A percentile compares a stretch with the other conserved stretches of the same genome.
These are phyloP conservation scores for Pseudogymnoascus sp. DNA, from an alignment of 2,329 filamentous ascomycete species.

Conservation along the genomic window DNA sequence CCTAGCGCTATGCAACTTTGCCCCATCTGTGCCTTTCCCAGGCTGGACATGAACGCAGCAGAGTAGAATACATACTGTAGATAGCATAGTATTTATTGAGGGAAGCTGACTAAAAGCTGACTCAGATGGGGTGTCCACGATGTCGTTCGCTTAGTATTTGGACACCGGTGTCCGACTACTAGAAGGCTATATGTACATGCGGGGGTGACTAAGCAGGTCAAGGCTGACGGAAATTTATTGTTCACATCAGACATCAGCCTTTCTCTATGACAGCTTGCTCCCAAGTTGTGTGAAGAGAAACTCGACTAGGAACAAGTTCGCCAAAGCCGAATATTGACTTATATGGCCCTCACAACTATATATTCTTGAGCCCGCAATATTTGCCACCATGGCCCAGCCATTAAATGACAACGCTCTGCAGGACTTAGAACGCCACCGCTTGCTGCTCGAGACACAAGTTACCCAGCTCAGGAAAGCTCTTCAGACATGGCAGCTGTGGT, in stretches of 20 bases:
- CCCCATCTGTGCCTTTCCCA: neutral
- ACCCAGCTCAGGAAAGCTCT: constrained; percentile 66
- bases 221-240: constrained; percentile 10
- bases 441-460: constrained; percentile 68
- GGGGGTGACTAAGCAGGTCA: constrained; percentile 12
- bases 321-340: neutral
- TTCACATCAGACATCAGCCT: neutral
- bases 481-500: constrained; percentile 83
- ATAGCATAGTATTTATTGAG: too few relatives aligned
- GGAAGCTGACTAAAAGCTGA: too few relatives aligned
- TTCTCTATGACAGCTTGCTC: neutral
- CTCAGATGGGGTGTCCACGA: too few relatives aligned
- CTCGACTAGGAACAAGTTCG: neutral
- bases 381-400: constrained; percentile 21
- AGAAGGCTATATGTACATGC: neutral
- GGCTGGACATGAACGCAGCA: neutral
- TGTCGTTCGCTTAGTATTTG: too few relatives aligned
- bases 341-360: neutral
- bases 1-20: neutral
- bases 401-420: constrained; percentile 24
- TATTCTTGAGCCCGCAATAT: neutral
- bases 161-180: too few relatives aligned
- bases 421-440: constrained; percentile 67
- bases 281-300: neutral
- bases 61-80: too few relatives aligned